Percentiles rank a stretch among this genome's conserved stretches.
These are phyloP conservation scores for Volvox africanus DNA, from an alignment of 139 green algal species.

Conservation along the genomic window DNA sequence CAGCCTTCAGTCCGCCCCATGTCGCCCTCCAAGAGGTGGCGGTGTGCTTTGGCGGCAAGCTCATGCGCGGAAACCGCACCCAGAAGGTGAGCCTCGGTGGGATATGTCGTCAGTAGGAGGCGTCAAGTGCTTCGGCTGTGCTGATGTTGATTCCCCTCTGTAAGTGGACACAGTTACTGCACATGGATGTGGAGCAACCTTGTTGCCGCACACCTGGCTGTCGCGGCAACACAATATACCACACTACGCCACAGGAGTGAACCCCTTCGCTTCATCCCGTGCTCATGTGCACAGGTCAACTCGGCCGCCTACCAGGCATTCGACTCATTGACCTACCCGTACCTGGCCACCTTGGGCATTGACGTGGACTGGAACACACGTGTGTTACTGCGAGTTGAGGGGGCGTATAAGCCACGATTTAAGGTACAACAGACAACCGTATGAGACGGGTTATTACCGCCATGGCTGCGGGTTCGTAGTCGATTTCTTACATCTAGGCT, in stretches of 20 bases:
- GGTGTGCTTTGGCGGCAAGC: constrained; percentile 90
- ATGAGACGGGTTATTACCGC: too few species aligned
- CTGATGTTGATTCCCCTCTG: too few species aligned
- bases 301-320: constrained; percentile 57
- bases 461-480: too few species aligned
- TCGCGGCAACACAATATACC: too few species aligned
- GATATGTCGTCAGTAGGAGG: too few species aligned
- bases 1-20: constrained; percentile 75
- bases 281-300: constrained; percentile 51
- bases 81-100: constrained; percentile 62
- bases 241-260: too few species aligned
- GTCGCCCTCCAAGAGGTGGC: constrained; percentile 84
- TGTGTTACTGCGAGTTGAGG: constrained; percentile 71
- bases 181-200: too few species aligned
- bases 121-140: too few species aligned
- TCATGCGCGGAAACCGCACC: constrained; percentile 90
- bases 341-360: constrained; percentile 88
- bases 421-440: constrained; percentile 18
- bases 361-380: constrained; percentile 71
- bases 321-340: constrained; percentile 70
- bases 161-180: too few species aligned
- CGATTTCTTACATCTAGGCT: too few species aligned
- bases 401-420: constrained; percentile 81
- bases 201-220: too few species aligned
- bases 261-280: too few species aligned